phyloP scores from a whole-genome alignment of 192 early-diverging fungal genomes.

The Cladochytrium replicatum region DNA sequence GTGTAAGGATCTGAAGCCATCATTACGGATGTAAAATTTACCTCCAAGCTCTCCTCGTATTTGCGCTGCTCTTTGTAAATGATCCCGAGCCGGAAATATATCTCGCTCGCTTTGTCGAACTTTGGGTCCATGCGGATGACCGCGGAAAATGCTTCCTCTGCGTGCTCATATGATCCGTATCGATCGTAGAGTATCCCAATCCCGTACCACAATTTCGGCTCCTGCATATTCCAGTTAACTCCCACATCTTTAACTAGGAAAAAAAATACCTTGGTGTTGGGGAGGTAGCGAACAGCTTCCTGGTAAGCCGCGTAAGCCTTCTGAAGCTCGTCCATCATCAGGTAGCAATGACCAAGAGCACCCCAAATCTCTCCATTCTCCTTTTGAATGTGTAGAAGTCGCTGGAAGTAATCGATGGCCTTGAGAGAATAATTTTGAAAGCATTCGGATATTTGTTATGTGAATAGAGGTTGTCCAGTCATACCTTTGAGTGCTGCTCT shows the following conservation, averaged over 20 bases:
- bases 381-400: conserved; percentile 68
- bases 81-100: conserved; percentile 94
- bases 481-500: conserved; percentile 71
- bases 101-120: conserved; percentile 96
- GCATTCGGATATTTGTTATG: too few relatives aligned
- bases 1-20: too few relatives aligned
- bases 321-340: conserved; percentile 92
- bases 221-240: conserved; percentile 36
- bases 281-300: conserved; percentile 85
- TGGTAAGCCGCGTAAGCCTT: conserved; percentile 94
- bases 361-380: conserved; percentile 93
- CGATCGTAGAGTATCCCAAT: conserved; percentile 96
- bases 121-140: conserved; percentile 92
- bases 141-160: conserved; percentile 90
- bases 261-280: conserved; percentile 81
- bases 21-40: conserved; percentile 22
- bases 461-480: neutral
- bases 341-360: conserved; percentile 86
- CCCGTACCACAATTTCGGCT: conserved; percentile 98
- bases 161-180: conserved; percentile 92
- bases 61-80: conserved; percentile 92
- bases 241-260: too few relatives aligned
- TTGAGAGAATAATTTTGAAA: too few relatives aligned
- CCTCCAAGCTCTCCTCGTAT: conserved; percentile 59
- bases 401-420: conserved; percentile 89